These are phyloP conservation scores for Peronosclerospora sorghi DNA, from an alignment of 352 stramenopile species.

Conservation along the genomic window DNA sequence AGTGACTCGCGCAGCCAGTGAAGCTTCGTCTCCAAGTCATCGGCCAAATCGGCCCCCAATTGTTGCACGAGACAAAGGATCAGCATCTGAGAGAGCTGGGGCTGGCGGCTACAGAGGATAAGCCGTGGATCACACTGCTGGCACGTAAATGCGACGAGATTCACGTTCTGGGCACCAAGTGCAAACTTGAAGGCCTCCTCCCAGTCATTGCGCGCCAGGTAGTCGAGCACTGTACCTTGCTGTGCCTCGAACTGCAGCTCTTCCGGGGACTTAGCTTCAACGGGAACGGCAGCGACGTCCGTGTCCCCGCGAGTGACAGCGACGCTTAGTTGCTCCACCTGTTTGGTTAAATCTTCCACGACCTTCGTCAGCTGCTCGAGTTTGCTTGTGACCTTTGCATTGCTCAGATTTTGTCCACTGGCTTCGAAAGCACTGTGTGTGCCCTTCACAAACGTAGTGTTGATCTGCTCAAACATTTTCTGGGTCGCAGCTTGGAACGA, in stretches of 20 bases:
- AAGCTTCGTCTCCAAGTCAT: conserved; percentile 60
- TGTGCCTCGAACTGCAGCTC: conserved; percentile 47
- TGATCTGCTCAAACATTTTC: conserved; percentile 86
- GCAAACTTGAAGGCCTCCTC: conserved; percentile 78
- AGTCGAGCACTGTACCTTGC: conserved; percentile 39
- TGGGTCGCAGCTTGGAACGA: conserved; percentile 80
- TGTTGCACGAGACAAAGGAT: conserved; percentile 80
- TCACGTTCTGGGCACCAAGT: conserved; percentile 64
- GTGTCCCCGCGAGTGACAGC: conserved; percentile 18
- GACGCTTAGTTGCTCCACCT: conserved; percentile 45
- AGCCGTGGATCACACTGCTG: conserved; percentile 51
- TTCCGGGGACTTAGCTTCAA: conserved; percentile 28
- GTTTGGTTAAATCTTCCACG: conserved; percentile 44
- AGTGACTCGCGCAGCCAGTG: conserved; percentile 71
- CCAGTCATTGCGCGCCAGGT: conserved; percentile 43
- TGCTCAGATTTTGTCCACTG: conserved; percentile 41
- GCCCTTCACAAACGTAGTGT: conserved; percentile 70
- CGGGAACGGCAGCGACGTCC: conserved; percentile 6
- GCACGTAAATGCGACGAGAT: conserved; percentile 59
- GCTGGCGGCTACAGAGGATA: conserved; percentile 50
- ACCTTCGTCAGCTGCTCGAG: conserved; percentile 53
- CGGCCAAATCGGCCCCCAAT: conserved; percentile 51
- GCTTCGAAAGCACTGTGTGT: conserved; percentile 50
- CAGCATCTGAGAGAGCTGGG: conserved; percentile 77
- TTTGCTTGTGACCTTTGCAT: conserved; percentile 47